phyloP scores from a whole-genome alignment of 345 rosid species.

The Aegle marmelos region DNA sequence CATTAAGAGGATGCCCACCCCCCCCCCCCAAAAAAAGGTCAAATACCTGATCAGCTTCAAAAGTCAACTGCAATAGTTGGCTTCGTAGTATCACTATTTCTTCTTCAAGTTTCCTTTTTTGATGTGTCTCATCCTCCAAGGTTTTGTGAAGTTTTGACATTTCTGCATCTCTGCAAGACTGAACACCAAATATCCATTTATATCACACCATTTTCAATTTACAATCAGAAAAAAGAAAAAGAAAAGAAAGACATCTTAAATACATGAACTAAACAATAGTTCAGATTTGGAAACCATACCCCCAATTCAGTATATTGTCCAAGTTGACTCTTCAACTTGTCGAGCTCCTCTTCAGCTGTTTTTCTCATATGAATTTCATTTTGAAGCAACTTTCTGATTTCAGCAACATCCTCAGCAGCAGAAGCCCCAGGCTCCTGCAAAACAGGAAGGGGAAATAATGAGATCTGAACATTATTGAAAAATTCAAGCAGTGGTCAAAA shows the following conservation, averaged over 20 bases:
- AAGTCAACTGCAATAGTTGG: conserved; percentile 79
- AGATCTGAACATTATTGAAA: background rate
- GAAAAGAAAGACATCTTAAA: background rate
- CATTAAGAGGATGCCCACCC: background rate
- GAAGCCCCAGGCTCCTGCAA: conserved; percentile 39
- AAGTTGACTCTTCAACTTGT: conserved; percentile 61
- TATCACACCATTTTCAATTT: background rate
- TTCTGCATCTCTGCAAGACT: conserved; percentile 72
- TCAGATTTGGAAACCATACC: conserved; percentile 42
- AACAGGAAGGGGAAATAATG: conserved; percentile 1
- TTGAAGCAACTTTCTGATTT: conserved; percentile 54
- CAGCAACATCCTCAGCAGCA: conserved; percentile 46
- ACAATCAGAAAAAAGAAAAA: background rate
- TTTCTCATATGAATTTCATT: conserved; percentile 67
- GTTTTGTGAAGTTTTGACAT: conserved; percentile 62
- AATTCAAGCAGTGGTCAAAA: background rate
- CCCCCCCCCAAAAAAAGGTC: background rate
- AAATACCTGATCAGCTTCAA: conserved; percentile 93
- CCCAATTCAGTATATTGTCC: conserved; percentile 48
- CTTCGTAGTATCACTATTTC: conserved; percentile 68
- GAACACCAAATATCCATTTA: conserved; percentile 26
- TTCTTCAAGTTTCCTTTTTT: conserved; percentile 82
- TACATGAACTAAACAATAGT: background rate
- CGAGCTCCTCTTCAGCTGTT: conserved; percentile 81
- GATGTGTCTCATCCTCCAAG: conserved; percentile 74